These are phyloP conservation scores for Zelonia costaricensis DNA, from an alignment of 208 protist species.

Conservation along the genomic window DNA sequence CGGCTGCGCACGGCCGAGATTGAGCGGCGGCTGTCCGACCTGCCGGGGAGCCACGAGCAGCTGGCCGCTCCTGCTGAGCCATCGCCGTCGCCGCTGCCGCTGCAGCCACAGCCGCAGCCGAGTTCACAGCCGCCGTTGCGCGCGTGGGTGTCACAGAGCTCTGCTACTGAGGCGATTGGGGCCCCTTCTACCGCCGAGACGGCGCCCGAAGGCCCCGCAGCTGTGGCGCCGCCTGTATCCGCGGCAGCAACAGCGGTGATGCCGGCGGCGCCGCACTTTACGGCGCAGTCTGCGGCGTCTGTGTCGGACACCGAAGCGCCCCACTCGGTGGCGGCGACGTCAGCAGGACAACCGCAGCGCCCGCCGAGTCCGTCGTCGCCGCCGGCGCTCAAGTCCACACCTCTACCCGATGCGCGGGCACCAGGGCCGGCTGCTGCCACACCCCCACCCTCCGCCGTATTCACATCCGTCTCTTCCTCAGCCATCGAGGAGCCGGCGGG, in stretches of 20 bases:
- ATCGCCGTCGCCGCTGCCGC: neutral
- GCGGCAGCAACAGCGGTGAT: neutral
- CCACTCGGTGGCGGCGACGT: neutral
- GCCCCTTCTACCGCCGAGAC: no score
- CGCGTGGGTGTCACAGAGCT: conserved; percentile 8
- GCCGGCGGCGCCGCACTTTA: neutral
- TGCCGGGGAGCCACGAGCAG: conserved; percentile 7
- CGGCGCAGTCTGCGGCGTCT: neutral
- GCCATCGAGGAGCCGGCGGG: conserved; percentile 1
- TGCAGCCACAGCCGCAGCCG: neutral
- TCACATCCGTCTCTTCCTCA: conserved; percentile 13
- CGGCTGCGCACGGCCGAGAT: conserved; percentile 55
- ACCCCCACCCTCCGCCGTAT: neutral
- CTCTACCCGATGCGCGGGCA: neutral
- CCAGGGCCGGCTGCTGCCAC: neutral
- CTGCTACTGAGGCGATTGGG: neutral
- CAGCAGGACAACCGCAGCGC: neutral
- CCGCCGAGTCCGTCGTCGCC: neutral
- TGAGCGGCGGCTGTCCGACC: conserved; percentile 52
- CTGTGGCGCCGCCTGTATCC: neutral
- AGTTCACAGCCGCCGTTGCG: conserved; percentile 3
- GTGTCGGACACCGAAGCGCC: neutral
- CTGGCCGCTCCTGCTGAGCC: no score
- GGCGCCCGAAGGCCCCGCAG: neutral
- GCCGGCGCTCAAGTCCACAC: neutral